phyloP scores from a whole-genome alignment of 768 basidiomycete genomes.

The Daedalea quercina region DNA sequence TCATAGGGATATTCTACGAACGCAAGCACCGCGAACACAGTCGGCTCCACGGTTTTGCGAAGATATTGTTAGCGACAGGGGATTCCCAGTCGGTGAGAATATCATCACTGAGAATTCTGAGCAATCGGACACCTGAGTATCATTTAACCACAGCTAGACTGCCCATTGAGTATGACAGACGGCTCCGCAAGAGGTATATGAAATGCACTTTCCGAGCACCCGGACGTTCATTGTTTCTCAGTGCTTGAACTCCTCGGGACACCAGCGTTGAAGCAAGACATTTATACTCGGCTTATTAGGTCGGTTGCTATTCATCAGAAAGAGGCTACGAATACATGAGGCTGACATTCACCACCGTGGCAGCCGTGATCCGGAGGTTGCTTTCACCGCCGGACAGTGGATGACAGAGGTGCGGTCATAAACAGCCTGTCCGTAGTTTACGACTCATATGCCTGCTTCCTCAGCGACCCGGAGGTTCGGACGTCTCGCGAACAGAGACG shows the following conservation, averaged over 20 bases:
- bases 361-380: constrained; percentile 54
- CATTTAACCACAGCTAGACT: constrained; percentile 41
- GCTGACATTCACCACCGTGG: not conserved
- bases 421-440: not conserved
- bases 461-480: constrained; percentile 68
- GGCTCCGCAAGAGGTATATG: constrained; percentile 54
- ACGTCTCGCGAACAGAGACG: constrained; percentile 71
- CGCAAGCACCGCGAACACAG: constrained; percentile 54
- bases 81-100: constrained; percentile 53
- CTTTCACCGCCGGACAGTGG: constrained; percentile 78
- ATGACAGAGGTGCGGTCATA: constrained; percentile 62
- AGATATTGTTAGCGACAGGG: constrained; percentile 52
- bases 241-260: constrained; percentile 66
- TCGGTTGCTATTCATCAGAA: no score
- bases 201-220: no score
- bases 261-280: constrained; percentile 46
- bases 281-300: constrained; percentile 60
- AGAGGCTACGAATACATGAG: no score
- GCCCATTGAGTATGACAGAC: constrained; percentile 77
- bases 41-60: constrained; percentile 59
- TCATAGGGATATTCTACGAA: constrained; percentile 64
- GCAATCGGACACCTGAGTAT: not conserved
- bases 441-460: not conserved
- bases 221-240: constrained; percentile 10
- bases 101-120: not conserved